phyloP scores from a whole-genome alignment of 73 alveolate species.

The Breviolum minutum region DNA sequence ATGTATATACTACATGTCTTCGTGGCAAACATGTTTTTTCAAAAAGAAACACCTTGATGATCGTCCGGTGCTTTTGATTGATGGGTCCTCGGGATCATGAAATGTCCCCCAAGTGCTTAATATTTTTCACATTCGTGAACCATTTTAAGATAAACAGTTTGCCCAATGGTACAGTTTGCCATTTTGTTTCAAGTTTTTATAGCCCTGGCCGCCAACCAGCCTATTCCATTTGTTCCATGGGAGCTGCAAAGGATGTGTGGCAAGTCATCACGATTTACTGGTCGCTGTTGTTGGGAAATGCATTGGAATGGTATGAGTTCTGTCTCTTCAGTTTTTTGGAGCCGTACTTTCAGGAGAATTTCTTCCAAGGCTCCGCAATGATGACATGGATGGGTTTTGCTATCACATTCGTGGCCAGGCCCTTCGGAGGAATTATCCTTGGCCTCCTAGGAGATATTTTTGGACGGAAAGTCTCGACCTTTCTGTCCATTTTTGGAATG shows the following conservation, averaged over 20 bases:
- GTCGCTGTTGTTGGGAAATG: constrained; percentile 65
- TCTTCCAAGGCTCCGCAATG: constrained; percentile 58
- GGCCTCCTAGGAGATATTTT: constrained; percentile 53
- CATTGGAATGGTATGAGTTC: constrained; percentile 78
- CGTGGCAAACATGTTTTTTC: too few relatives aligned
- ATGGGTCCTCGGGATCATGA: too few relatives aligned
- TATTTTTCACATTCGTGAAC: too few relatives aligned
- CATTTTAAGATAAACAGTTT: too few relatives aligned
- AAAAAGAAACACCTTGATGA: too few relatives aligned
- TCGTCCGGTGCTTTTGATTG: too few relatives aligned
- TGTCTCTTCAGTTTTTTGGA: constrained; percentile 40
- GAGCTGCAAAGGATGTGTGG: constrained; percentile 23
- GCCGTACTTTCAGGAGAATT: constrained; percentile 66
- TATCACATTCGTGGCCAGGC: constrained; percentile 38
- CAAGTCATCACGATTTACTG: constrained; percentile 37
- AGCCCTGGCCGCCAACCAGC: too few relatives aligned
- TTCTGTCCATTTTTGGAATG: constrained; percentile 81
- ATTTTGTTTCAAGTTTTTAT: neutral
- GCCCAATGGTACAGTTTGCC: too few relatives aligned
- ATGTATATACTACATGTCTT: too few relatives aligned
- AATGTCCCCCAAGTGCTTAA: too few relatives aligned
- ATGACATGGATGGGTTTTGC: constrained; percentile 55
- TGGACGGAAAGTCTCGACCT: constrained; percentile 80
- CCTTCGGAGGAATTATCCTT: constrained; percentile 62
- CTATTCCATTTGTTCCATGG: neutral